Evolutionary conservation across 176 grass and related monocot species (phyloP), one percentile per base, ranked within the genome.

Genomic region (Ampelocalamus luodianensis): DNA sequence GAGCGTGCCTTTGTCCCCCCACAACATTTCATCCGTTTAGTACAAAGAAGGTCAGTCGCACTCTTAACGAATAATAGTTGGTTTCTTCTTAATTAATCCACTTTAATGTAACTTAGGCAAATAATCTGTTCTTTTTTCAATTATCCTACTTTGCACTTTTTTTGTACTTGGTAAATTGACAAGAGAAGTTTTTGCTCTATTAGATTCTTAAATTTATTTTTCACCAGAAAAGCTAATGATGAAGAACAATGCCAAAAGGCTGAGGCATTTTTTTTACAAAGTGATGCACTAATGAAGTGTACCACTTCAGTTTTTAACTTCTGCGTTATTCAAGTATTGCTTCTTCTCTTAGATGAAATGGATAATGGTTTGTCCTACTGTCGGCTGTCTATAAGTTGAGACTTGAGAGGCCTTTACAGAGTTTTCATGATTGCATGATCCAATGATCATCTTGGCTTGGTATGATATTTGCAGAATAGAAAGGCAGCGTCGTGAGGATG

Each of bases 1-100:
- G 95, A 97, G 74, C 89, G 90, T 86, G 90, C 92, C 76, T 95
- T 95, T 95, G 92, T 97, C 20, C 95, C 95, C 49, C 95, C 95
- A 22, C 95, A 93, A 78, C 92, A 97, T 77, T 97, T 97, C 79
- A 97, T 95, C 78, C 90, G 90, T 63, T 90, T 97, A 67, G 89
- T 97, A 60, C 95, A 97, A 68, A 85, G 95, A 79, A 93, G 95
- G 95, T 91, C 79, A 62, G 14, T 81, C 18, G n/a, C 0, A 13
- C 49, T 83, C 54, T 79, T 48, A 74, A 71, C 37, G 15, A 62
- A 51, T 87, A 79, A 66, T 48, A 84, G 61, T 34, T 74, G 12
- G 22, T 58, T 73, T 50, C 44, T 74, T 79, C 77, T 66, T 36
- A 64, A 82, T 80, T 38, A 58, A 70, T 42, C 38, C 72, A 50